A percentile compares a stretch with the other conserved stretches of the same genome.
Conservation (phyloP, 75 land plant genomes). For the Isoetes taiwanensis region DNA sequence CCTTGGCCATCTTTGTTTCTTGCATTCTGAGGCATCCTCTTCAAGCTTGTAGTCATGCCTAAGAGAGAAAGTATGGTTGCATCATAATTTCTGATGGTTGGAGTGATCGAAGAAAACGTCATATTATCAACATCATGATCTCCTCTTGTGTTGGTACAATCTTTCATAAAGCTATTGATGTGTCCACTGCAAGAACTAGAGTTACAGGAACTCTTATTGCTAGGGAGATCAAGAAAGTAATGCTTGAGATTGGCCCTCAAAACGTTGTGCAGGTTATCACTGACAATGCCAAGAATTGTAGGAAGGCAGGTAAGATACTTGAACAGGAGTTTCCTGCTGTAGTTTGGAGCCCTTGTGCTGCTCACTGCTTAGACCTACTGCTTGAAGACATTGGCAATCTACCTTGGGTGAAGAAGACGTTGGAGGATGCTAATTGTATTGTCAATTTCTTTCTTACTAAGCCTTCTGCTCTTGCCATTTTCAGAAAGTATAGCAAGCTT, state of each 20-base stretch:
- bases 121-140: conserved; percentile 25
- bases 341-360: conserved; percentile 48
- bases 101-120: conserved; percentile 20
- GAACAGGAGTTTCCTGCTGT: conserved; percentile 27
- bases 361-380: conserved; percentile 30
- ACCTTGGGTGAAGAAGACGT: neutral
- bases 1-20: no score
- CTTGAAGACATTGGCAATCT: conserved; percentile 35
- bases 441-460: no score
- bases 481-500: no score
- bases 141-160: conserved; percentile 16
- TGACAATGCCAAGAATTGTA: conserved; percentile 17
- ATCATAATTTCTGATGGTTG: conserved; percentile 24
- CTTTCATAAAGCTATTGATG: conserved; percentile 26
- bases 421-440: neutral
- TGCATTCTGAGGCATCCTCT: no score
- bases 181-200: conserved; percentile 16
- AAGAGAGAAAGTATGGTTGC: conserved; percentile 21
- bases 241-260: conserved; percentile 29
- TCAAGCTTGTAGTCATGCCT: no score
- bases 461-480: no score
- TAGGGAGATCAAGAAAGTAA: conserved; percentile 21
- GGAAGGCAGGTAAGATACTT: conserved; percentile 26
- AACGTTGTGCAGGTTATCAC: conserved; percentile 61
- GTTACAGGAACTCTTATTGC: conserved; percentile 13